phyloP scores from a whole-genome alignment of 176 grass and related monocot genomes.

The Themeda triandra region DNA sequence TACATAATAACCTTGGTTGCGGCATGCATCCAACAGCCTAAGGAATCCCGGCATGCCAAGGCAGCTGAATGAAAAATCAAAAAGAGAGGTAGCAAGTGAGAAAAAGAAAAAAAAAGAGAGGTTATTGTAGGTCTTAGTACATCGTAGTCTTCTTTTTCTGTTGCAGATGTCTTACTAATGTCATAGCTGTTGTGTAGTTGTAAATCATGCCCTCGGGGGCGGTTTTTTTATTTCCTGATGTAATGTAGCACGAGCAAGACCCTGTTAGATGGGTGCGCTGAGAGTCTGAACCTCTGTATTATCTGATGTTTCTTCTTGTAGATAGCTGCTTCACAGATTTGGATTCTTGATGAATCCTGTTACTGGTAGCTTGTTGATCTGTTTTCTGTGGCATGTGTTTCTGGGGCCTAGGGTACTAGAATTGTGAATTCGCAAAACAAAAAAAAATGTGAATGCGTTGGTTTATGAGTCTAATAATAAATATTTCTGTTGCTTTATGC shows the following conservation, averaged over 20 bases:
- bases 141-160: conserved; percentile 23
- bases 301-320: not conserved
- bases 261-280: not conserved
- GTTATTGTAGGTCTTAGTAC: conserved; percentile 17
- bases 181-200: conserved; percentile 30
- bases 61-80: conserved; percentile 21
- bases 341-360: not conserved
- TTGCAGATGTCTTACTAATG: conserved; percentile 15
- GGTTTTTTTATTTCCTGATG: not conserved
- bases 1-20: conserved; percentile 33
- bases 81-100: conserved; percentile 19
- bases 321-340: not conserved
- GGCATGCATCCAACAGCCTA: not conserved
- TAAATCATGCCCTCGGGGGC: conserved; percentile 1
- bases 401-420: too few relatives aligned
- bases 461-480: not conserved
- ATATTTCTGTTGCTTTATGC: not conserved
- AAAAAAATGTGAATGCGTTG: not conserved
- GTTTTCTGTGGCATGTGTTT: too few relatives aligned
- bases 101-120: not conserved
- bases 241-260: conserved; percentile 17
- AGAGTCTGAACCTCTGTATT: conserved; percentile 25
- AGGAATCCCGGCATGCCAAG: not conserved
- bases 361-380: not conserved
- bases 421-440: too few relatives aligned